Conservation (phyloP, 257 asterid genomes). For the Striga asiatica region DNA sequence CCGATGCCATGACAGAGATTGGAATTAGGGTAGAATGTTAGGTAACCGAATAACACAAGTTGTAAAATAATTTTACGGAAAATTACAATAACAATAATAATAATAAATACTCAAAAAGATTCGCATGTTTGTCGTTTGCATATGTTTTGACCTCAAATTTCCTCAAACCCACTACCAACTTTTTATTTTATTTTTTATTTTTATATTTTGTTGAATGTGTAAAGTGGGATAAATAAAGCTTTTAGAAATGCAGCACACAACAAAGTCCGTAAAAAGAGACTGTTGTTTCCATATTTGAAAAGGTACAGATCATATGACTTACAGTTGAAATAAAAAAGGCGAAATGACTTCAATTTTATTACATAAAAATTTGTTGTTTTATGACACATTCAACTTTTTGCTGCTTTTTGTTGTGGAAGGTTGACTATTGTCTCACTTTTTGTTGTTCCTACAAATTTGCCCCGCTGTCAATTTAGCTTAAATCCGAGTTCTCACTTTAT, state of each 20-base stretch:
- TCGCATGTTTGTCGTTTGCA: conserved; percentile 23
- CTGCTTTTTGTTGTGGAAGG: neutral
- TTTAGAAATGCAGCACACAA: too few relatives aligned
- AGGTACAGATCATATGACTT: conserved; percentile 2
- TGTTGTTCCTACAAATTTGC: neutral
- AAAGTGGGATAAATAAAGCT: neutral
- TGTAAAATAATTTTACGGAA: neutral
- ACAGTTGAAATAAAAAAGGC: neutral
- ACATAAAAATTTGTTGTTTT: too few relatives aligned
- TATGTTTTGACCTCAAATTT: conserved; percentile 18
- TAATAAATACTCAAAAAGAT: conserved; percentile 21
- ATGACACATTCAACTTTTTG: too few relatives aligned
- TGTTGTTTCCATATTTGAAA: conserved; percentile 5
- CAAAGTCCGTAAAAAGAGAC: too few relatives aligned
- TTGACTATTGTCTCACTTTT: neutral
- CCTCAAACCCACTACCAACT: conserved; percentile 14
- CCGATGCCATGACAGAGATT: too few relatives aligned
- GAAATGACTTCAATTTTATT: too few relatives aligned
- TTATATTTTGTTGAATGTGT: neutral
- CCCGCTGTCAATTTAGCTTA: neutral
- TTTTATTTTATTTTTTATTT: too few relatives aligned
- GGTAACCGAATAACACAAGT: conserved; percentile 1
- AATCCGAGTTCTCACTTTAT: neutral
- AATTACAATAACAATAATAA: conserved; percentile 6
- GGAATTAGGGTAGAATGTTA: conserved; percentile 26